Conservation (phyloP, 2,329 filamentous ascomycete species). For the Aspergillus amoenus region DNA sequence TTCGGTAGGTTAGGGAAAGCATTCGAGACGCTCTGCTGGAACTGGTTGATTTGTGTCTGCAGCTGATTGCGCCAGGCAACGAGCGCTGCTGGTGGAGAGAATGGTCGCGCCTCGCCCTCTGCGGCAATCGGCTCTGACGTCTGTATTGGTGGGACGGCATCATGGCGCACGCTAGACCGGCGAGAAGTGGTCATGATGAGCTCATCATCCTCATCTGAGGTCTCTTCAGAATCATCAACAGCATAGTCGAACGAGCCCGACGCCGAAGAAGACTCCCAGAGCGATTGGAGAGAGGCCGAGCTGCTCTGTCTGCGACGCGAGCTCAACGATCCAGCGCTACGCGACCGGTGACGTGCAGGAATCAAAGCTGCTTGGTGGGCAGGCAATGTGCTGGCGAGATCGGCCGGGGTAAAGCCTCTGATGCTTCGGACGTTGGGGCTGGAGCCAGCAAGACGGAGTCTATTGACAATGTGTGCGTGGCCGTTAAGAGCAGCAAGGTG, state of each 20-base stretch:
- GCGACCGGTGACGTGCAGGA: constrained; percentile 62
- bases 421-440: constrained; percentile 69
- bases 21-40: constrained; percentile 69
- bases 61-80: constrained; percentile 72
- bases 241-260: constrained; percentile 48
- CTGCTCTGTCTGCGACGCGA: constrained; percentile 61
- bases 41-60: constrained; percentile 70
- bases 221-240: constrained; percentile 40
- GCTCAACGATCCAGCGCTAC: constrained; percentile 59
- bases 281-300: constrained; percentile 63
- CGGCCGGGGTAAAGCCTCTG: constrained; percentile 68
- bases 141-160: constrained; percentile 25
- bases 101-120: constrained; percentile 29
- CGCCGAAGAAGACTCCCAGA: constrained; percentile 60
- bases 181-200: constrained; percentile 33
- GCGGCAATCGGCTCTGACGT: constrained; percentile 26
- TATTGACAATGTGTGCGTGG: constrained; percentile 72
- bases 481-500: constrained; percentile 78
- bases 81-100: constrained; percentile 62
- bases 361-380: constrained; percentile 64
- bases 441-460: constrained; percentile 71
- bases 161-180: constrained; percentile 38
- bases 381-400: constrained; percentile 66
- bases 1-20: constrained; percentile 67
- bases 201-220: constrained; percentile 24